phyloP scores from a whole-genome alignment of 768 basidiomycete genomes.

The Suillus paluster region DNA sequence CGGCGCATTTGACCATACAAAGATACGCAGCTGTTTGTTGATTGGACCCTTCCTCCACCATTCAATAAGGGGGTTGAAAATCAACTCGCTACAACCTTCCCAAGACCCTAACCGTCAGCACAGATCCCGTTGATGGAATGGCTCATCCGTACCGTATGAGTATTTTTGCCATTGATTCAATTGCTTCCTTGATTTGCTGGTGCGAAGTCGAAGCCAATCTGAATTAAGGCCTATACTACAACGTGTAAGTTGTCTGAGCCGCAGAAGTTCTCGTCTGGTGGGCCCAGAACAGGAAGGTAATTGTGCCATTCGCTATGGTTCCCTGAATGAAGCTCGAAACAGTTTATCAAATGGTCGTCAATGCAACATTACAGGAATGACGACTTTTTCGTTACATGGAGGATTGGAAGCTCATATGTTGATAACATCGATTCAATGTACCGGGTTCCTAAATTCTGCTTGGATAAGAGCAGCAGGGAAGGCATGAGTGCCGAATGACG shows the following conservation, averaged over 20 bases:
- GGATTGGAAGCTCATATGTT: no score
- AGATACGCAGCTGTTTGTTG: conserved; percentile 71
- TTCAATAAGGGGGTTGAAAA: conserved; percentile 76
- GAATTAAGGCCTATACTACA: background rate
- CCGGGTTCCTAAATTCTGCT: background rate
- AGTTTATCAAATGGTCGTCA: background rate
- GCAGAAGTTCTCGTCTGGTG: background rate
- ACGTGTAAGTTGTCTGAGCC: no score
- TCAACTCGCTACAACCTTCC: conserved; percentile 71
- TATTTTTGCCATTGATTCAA: conserved; percentile 89
- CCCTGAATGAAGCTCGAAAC: background rate
- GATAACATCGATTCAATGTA: background rate
- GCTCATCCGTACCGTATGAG: conserved; percentile 62
- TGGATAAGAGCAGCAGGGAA: conserved; percentile 1
- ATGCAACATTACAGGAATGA: no score
- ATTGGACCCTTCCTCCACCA: conserved; percentile 70
- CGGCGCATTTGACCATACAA: conserved; percentile 72
- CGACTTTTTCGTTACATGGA: background rate
- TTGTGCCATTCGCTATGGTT: background rate
- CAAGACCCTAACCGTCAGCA: conserved; percentile 6
- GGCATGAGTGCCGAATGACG: background rate
- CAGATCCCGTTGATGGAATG: conserved; percentile 24
- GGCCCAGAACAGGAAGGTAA: background rate
- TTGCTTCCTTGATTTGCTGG: conserved; percentile 31
- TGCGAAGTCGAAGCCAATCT: background rate